A percentile compares a stretch with the other conserved stretches of the same genome.
Conservation (phyloP, 1,139 yeast species). For the Taphrina wiesneri region DNA sequence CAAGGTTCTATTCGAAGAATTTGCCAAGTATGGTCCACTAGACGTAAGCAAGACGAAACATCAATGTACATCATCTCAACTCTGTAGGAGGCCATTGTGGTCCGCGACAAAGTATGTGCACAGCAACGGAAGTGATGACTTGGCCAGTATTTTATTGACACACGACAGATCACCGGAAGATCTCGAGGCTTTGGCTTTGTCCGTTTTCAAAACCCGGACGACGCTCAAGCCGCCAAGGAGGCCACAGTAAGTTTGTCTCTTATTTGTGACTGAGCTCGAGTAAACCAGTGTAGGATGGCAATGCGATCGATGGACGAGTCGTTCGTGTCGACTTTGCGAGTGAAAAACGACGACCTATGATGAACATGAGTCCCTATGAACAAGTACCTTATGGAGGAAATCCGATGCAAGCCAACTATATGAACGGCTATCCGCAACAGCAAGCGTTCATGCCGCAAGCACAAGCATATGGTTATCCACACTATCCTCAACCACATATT, state of each 20-base stretch:
- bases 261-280: neutral
- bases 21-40: constrained; percentile 28
- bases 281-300: constrained; percentile 13
- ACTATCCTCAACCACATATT: constrained; percentile 14
- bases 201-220: constrained; percentile 96
- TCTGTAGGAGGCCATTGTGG: constrained; percentile 15
- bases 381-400: constrained; percentile 1
- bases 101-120: constrained; percentile 15
- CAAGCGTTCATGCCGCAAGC: neutral
- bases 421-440: constrained; percentile 10
- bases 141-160: neutral
- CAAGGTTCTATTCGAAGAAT: constrained; percentile 23
- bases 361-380: constrained; percentile 19
- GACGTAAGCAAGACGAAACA: constrained; percentile 5
- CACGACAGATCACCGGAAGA: constrained; percentile 59
- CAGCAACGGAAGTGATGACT: neutral
- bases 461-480: constrained; percentile 15
- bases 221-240: constrained; percentile 82
- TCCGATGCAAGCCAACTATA: neutral
- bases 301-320: constrained; percentile 30
- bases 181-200: constrained; percentile 98
- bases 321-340: constrained; percentile 32
- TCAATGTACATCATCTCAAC: neutral
- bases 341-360: constrained; percentile 14
- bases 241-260: constrained; percentile 7